phyloP scores from a whole-genome alignment of 306 rosid genomes.

The Prunus fruticosa region DNA sequence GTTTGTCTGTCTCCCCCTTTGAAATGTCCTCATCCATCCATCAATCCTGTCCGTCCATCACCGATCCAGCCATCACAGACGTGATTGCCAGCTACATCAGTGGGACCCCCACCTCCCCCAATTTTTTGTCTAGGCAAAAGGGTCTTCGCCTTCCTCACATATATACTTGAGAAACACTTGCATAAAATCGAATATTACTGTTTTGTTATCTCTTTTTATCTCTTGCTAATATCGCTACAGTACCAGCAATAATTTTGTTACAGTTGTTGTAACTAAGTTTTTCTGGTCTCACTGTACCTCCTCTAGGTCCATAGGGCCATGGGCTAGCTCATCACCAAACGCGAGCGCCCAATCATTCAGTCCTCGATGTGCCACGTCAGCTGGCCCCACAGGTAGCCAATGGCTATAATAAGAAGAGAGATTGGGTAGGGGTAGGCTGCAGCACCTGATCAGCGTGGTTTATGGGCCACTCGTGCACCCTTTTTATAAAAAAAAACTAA shows the following conservation, averaged over 20 bases:
- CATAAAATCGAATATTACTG: no score
- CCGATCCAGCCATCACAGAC: not conserved
- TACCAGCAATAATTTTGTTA: no score
- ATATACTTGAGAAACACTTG: no score
- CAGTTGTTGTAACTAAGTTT: no score
- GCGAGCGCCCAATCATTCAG: slow-evolving; percentile 20
- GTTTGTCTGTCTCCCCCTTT: slow-evolving; percentile 1
- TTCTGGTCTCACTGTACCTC: no score
- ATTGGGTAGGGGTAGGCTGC: slow-evolving; percentile 5
- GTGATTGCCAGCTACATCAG: slow-evolving; percentile 33
- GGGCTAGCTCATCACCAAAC: not conserved
- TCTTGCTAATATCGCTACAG: fast-evolving
- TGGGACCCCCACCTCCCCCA: slow-evolving; percentile 21
- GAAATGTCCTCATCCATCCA: slow-evolving; percentile 5
- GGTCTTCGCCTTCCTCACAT: not conserved
- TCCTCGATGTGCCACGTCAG: slow-evolving; percentile 18
- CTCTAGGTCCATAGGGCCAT: not conserved
- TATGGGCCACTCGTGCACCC: slow-evolving; percentile 47
- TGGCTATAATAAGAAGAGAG: not conserved
- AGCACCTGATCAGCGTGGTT: slow-evolving; percentile 52
- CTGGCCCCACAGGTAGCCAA: not conserved
- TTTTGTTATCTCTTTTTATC: no score
- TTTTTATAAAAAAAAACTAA: no score
- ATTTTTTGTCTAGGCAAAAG: slow-evolving; percentile 13
- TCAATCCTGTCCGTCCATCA: slow-evolving; percentile 34